Percentiles rank a stretch among this genome's conserved stretches.
Evolutionary conservation across 78 protist species (phyloP).

Genomic region (Dictyostelium brefeldianum): DNA sequence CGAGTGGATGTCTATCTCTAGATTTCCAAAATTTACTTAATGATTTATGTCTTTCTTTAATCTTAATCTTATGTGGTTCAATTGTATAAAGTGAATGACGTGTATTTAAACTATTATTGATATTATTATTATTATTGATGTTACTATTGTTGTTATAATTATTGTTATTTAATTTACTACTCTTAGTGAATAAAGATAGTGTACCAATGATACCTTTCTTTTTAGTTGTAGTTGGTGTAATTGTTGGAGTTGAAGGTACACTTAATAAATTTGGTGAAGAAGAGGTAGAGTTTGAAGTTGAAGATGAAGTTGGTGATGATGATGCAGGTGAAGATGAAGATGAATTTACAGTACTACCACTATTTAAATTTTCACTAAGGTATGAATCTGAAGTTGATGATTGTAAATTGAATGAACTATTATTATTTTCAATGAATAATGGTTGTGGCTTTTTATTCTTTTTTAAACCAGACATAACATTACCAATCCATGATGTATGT

Average conservation of each 20-base stretch:
- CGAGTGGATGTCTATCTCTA: background rate
- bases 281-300: too few relatives aligned
- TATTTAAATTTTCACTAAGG: background rate
- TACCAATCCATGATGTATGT: background rate
- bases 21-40: background rate
- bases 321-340: background rate
- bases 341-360: background rate
- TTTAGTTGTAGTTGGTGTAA: background rate
- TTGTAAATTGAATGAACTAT: background rate
- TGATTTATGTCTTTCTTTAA: slow-evolving; percentile 10
- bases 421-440: background rate
- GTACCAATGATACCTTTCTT: background rate
- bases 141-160: background rate
- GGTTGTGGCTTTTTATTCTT: slow-evolving; percentile 13
- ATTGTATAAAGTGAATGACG: background rate
- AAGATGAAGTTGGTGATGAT: background rate
- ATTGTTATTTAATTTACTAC: background rate
- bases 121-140: background rate
- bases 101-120: background rate
- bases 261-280: background rate
- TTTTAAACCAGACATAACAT: background rate
- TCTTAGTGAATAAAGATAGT: background rate
- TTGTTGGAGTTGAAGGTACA: background rate
- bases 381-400: background rate
- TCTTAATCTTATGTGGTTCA: background rate